A percentile compares a stretch with the other conserved stretches of the same genome.
Evolutionary conservation across 805 yeast genomes (phyloP).

Genomic region (Blastobotrys robertii): DNA sequence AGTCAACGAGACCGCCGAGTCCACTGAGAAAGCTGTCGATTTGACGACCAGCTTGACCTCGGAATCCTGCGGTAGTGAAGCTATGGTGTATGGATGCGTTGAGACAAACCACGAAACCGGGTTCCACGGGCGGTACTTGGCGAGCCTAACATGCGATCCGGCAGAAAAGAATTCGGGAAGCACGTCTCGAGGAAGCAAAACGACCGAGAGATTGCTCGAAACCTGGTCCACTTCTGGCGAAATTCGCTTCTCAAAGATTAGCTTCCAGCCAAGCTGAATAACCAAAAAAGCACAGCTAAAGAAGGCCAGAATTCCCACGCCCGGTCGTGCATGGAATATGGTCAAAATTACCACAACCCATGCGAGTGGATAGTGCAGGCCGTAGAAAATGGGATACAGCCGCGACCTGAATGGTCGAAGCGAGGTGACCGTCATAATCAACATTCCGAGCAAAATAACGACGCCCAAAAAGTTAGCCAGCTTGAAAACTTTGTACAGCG

Average conservation of each 20-base stretch:
- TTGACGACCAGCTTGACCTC: conserved; percentile 28
- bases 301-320: conserved; percentile 47
- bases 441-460: conserved; percentile 53
- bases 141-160: conserved; percentile 39
- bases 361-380: conserved; percentile 63
- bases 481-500: conserved; percentile 43
- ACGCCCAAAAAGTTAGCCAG: conserved; percentile 63
- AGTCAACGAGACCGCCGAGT: conserved; percentile 24
- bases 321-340: conserved; percentile 76
- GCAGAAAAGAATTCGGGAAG: conserved; percentile 32
- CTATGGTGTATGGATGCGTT: conserved; percentile 37
- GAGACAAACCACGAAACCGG: conserved; percentile 34
- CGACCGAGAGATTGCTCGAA: conserved; percentile 38
- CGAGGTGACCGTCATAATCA: conserved; percentile 57
- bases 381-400: conserved; percentile 55
- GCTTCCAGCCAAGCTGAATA: conserved; percentile 43
- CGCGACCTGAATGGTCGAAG: conserved; percentile 50
- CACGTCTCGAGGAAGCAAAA: conserved; percentile 39
- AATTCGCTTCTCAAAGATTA: background rate
- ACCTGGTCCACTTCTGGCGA: conserved; percentile 23
- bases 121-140: conserved; percentile 16
- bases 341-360: conserved; percentile 64
- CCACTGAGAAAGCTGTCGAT: conserved; percentile 28
- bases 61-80: conserved; percentile 44
- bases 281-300: conserved; percentile 43